These are phyloP conservation scores for Dalechampia spathulata DNA, from an alignment of 441 rosid genomes.

Conservation along the genomic window DNA sequence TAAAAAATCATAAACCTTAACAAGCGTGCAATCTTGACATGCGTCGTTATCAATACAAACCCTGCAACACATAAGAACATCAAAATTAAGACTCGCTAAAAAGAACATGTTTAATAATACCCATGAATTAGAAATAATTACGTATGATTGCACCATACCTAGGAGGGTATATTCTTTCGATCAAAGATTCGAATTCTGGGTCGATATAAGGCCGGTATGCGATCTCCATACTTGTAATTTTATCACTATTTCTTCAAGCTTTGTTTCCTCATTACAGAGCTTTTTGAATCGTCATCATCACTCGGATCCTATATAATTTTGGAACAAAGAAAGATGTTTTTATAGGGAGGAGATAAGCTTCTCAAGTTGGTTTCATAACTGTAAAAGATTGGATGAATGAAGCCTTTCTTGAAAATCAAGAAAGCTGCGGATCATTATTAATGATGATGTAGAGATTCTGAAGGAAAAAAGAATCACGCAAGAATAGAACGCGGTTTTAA, in stretches of 20 bases:
- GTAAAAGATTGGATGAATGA: too few relatives aligned
- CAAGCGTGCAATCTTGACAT: conserved; percentile 67
- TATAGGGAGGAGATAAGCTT: conserved; percentile 17
- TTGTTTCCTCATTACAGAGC: not conserved
- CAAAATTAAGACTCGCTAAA: not conserved
- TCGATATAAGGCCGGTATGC: conserved; percentile 65
- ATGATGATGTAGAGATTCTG: not conserved
- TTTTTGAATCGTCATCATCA: not conserved
- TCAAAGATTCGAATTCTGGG: conserved; percentile 64
- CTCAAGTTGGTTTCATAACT: too few relatives aligned
- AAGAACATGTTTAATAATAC: too few relatives aligned
- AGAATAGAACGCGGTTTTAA: conserved; percentile 1
- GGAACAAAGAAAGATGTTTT: too few relatives aligned
- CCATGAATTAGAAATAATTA: too few relatives aligned
- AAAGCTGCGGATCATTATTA: not conserved
- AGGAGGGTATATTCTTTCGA: conserved; percentile 85
- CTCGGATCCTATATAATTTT: too few relatives aligned
- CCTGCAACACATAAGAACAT: conserved; percentile 32
- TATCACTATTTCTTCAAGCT: conserved; percentile 1
- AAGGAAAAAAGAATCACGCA: not conserved
- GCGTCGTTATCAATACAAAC: conserved; percentile 82
- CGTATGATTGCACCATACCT: conserved; percentile 25
- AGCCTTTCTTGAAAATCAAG: conserved; percentile 16
- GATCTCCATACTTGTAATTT: conserved; percentile 42
- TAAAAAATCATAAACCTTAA: conserved; percentile 41